Evolutionary conservation across 2,329 filamentous ascomycete species (phyloP), one percentile per base, ranked within the genome.

Genomic region (Fusarium acutatum): DNA sequence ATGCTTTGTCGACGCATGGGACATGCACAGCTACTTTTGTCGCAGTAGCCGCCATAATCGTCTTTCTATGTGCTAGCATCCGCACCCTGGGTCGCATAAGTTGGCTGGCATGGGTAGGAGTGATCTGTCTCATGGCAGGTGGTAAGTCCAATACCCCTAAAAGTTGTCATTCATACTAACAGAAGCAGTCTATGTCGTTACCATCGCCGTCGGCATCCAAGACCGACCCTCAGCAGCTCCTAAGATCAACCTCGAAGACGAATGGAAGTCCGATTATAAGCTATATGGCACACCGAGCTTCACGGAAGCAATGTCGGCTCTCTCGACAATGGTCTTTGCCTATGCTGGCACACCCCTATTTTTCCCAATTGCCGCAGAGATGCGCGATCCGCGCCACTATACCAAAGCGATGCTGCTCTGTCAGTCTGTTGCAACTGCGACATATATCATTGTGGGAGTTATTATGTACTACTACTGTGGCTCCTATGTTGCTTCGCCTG

Each of bases 381-480:
- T 82, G 81, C 74, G 7, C 72, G 80, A 26, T 78, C 81, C 6
- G 44, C 50, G 52, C 3, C 64, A 76, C 9, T 82, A 79, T 30
- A 79, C 75, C 3, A 75, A 78, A 1, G 54, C 75, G 1, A 64
- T 82, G 7, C 34, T 81, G 3, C 47, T 79, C 12, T 80, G 76
- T 57, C 78, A 72, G 68, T 64, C n/a, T 60, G 78, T 64, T 2
- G 75, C 83, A 2, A 76, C 81, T 2, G 46, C 80, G 14, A 81
- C 80, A 24, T 83, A 83, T 26, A 57, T 80, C 17, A 64, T 78
- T 15, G 80, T 84, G n/a, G 79, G 79, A 11, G 68, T 79, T 4
- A 83, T 86, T 0, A 82, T 87, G 5, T 87, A 87, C 76, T 81
- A 83, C 40, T 86, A 79, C 75, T 86, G 83, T 67, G 85, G 86